Conservation (phyloP, 352 stramenopile genomes). For the Phytophthora meadii region DNA sequence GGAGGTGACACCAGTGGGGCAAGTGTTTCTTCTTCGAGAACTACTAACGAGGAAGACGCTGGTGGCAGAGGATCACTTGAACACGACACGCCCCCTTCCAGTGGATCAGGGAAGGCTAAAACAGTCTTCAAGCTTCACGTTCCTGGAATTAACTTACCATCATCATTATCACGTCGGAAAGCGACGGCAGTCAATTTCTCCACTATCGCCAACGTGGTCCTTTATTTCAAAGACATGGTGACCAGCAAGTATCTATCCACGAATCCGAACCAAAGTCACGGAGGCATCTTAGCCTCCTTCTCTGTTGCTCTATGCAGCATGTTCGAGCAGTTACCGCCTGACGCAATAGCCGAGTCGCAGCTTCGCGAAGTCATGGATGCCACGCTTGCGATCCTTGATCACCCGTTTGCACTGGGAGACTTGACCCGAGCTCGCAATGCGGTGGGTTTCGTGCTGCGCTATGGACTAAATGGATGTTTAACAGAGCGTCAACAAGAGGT, state of each 20-base stretch:
- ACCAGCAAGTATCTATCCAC: constrained; percentile 64
- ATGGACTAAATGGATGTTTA: constrained; percentile 63
- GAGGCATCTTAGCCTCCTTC: constrained; percentile 74
- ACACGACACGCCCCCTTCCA: constrained; percentile 28
- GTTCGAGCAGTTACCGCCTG: constrained; percentile 73
- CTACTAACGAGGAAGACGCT: constrained; percentile 40
- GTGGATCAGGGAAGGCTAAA: constrained; percentile 54
- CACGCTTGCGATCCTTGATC: constrained; percentile 70
- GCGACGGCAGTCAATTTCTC: constrained; percentile 68
- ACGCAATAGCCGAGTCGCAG: constrained; percentile 66
- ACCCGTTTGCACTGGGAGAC: constrained; percentile 74
- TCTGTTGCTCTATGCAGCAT: constrained; percentile 79
- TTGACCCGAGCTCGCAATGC: constrained; percentile 82
- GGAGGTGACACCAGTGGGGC: constrained; percentile 19
- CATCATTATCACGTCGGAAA: constrained; percentile 66
- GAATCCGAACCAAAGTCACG: constrained; percentile 61
- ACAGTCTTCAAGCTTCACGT: constrained; percentile 81
- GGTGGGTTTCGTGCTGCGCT: constrained; percentile 78
- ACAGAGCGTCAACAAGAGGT: constrained; percentile 75
- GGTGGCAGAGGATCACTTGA: constrained; percentile 35
- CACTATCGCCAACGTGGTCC: constrained; percentile 73
- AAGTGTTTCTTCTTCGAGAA: constrained; percentile 15
- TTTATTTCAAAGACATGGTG: constrained; percentile 84
- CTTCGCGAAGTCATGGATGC: constrained; percentile 76
- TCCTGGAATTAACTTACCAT: constrained; percentile 60